These are phyloP conservation scores for Petunia hybrid DNA, from an alignment of 305 asterid species.

Conservation along the genomic window DNA sequence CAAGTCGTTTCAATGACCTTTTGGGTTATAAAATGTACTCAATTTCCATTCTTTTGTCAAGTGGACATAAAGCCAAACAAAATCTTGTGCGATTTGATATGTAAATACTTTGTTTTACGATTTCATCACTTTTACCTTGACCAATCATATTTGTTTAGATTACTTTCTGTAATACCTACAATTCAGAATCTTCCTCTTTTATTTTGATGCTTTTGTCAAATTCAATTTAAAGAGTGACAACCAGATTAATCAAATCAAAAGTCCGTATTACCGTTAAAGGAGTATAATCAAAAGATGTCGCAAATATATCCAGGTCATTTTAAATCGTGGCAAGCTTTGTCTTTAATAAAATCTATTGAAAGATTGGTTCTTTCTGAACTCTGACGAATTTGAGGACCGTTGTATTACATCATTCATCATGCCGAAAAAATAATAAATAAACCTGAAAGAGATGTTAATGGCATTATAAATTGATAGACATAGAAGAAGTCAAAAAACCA, in stretches of 20 bases:
- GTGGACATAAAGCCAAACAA: too few species aligned
- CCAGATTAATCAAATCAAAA: constrained; percentile 20
- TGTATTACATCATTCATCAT: constrained; percentile 23
- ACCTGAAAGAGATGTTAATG: constrained; percentile 12
- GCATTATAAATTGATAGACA: constrained; percentile 21
- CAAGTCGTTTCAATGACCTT: too few species aligned
- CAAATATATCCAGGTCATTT: not conserved
- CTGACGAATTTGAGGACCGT: constrained; percentile 19
- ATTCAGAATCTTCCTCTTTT: too few species aligned
- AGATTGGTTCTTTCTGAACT: not conserved
- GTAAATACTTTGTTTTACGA: too few species aligned
- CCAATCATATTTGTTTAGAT: too few species aligned
- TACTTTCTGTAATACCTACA: too few species aligned
- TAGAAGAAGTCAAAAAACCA: constrained; percentile 3
- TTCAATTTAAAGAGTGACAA: not conserved
- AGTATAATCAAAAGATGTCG: constrained; percentile 15
- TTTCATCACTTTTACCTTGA: too few species aligned
- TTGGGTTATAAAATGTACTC: too few species aligned
- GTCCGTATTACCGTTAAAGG: constrained; percentile 25
- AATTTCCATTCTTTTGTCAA: too few species aligned
- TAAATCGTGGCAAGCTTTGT: not conserved
- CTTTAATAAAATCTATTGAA: constrained; percentile 8
- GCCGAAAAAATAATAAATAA: not conserved
- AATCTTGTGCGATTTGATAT: too few species aligned
- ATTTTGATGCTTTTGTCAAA: too few species aligned